A percentile compares a stretch with the other conserved stretches of the same genome.
Conservation (phyloP, 139 green algal genomes). For the Zygnema circumcarinatum region DNA sequence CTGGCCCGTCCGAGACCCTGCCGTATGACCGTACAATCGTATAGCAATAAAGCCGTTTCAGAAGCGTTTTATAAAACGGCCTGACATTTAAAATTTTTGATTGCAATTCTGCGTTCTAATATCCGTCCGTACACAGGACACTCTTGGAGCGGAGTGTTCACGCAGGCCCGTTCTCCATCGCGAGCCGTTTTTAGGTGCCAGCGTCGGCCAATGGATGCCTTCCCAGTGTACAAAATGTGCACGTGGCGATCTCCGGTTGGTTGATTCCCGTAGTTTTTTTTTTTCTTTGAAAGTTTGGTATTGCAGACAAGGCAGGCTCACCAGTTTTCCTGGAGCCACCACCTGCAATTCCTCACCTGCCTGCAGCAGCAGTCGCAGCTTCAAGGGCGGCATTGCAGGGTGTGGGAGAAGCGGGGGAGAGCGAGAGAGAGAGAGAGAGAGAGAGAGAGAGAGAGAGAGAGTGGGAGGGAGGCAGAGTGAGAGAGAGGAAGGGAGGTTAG, state of each 20-base stretch:
- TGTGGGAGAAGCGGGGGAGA: constrained; percentile 22
- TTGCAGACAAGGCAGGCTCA: constrained; percentile 1
- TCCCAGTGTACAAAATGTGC: not conserved
- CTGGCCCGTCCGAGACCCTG: no score
- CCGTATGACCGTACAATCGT: no score
- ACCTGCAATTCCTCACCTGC: constrained; percentile 22
- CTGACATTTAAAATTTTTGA: not conserved
- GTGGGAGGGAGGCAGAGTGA: constrained; percentile 5
- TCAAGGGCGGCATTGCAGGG: not conserved
- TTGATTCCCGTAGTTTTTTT: constrained; percentile 12
- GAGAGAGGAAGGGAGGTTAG: constrained; percentile 17
- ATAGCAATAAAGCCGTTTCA: no score
- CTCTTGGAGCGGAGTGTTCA: not conserved
- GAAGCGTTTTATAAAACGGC: not conserved
- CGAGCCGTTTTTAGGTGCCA: not conserved
- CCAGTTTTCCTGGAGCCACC: not conserved
- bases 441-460: not conserved
- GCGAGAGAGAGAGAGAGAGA: constrained; percentile 11
- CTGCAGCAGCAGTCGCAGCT: not conserved
- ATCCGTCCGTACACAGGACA: not conserved
- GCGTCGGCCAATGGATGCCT: not conserved
- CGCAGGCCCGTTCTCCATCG: not conserved
- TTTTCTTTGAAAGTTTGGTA: not conserved
- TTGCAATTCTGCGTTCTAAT: not conserved
- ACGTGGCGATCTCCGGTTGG: not conserved